phyloP scores from a whole-genome alignment of 73 alveolate species.

The Paramecium biaurelia region DNA sequence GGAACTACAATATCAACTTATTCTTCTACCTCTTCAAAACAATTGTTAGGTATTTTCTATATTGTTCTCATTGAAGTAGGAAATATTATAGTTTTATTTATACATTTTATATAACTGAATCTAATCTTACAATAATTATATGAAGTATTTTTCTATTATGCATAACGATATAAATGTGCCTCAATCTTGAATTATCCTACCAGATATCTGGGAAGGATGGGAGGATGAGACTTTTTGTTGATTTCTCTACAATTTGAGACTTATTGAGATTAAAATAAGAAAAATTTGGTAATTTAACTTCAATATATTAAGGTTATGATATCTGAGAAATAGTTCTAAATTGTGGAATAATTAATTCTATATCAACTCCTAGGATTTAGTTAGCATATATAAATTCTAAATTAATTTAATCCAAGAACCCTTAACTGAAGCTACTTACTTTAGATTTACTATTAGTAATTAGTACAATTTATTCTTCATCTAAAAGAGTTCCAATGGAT shows the following conservation, averaged over 20 bases:
- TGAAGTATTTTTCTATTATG: neutral
- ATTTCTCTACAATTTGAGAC: neutral
- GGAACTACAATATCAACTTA: neutral
- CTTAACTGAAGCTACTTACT: neutral
- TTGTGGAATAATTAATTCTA: neutral
- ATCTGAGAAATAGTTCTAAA: neutral
- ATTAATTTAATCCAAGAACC: neutral
- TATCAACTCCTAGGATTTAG: neutral
- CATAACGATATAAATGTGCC: neutral
- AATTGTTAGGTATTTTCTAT: neutral
- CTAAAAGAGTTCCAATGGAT: neutral
- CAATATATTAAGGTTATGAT: neutral
- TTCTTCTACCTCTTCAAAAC: neutral
- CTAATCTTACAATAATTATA: neutral
- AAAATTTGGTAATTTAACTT: neutral
- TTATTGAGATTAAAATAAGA: neutral
- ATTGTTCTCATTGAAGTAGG: neutral
- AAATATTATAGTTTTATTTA: neutral
- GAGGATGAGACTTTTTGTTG: neutral
- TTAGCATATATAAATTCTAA: neutral
- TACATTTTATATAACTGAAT: neutral
- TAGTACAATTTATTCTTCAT: neutral
- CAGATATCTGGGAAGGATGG: neutral
- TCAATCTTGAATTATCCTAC: neutral
- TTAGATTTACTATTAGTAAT: neutral